These are phyloP conservation scores for Tolypocladium tropicale DNA, from an alignment of 2,329 filamentous ascomycete genomes.

Conservation along the genomic window DNA sequence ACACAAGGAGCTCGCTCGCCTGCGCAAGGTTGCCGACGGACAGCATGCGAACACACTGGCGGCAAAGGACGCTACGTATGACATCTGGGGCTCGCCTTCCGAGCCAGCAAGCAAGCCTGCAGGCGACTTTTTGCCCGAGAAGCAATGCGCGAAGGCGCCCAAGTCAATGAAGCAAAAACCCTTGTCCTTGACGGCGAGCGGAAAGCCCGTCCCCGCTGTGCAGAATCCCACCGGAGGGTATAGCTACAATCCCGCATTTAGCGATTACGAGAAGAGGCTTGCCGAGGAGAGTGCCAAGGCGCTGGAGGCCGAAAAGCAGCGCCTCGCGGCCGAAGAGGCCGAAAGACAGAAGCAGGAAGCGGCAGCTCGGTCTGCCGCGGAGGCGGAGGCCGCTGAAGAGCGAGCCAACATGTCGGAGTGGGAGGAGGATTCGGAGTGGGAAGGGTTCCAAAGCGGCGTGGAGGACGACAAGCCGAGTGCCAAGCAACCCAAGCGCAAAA, in stretches of 20 bases:
- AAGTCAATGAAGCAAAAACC: constrained; percentile 66
- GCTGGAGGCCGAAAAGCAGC: constrained; percentile 66
- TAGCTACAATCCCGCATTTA: constrained; percentile 86
- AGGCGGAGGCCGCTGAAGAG: constrained; percentile 63
- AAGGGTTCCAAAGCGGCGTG: constrained; percentile 73
- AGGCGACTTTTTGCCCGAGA: constrained; percentile 53
- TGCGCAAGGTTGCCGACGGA: constrained; percentile 72
- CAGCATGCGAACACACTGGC: constrained; percentile 45
- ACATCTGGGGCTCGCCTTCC: constrained; percentile 59
- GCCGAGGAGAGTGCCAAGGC: constrained; percentile 67
- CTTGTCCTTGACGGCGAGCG: constrained; percentile 71
- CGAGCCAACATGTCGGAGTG: constrained; percentile 56
- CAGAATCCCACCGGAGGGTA: constrained; percentile 69
- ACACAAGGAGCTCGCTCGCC: constrained; percentile 68
- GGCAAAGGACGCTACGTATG: constrained; percentile 56
- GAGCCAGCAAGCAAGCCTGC: constrained; percentile 26
- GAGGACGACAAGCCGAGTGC: constrained; percentile 50
- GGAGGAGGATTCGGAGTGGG: constrained; percentile 89
- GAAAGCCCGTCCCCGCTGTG: constrained; percentile 70
- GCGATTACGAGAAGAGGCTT: constrained; percentile 73
- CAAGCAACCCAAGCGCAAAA: constrained; percentile 78
- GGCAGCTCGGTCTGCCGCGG: constrained; percentile 57
- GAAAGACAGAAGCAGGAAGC: constrained; percentile 60
- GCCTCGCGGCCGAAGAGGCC: constrained; percentile 55
- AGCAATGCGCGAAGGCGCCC: constrained; percentile 59